Evolutionary conservation across 192 early-diverging fungal species (phyloP).

Genomic region (Dissophora ornata): DNA sequence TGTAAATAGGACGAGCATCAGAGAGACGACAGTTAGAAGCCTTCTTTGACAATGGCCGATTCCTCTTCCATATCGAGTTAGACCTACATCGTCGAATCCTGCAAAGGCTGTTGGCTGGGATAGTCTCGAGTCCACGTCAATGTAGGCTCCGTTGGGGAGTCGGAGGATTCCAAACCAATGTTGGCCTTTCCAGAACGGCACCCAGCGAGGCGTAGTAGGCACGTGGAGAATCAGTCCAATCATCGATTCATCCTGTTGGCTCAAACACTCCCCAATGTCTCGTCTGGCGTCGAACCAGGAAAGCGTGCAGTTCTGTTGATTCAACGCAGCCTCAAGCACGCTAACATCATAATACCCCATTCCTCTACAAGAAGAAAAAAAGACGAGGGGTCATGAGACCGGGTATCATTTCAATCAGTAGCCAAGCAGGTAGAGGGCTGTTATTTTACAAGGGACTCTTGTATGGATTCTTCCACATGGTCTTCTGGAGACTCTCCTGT

Average conservation of each 20-base stretch:
- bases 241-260: constrained; percentile 50
- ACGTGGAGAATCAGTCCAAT: constrained; percentile 46
- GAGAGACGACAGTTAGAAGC: not conserved
- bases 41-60: too few relatives aligned
- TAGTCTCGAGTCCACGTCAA: constrained; percentile 44
- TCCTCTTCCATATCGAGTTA: too few relatives aligned
- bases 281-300: constrained; percentile 47
- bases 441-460: constrained; percentile 48
- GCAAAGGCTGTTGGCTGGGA: constrained; percentile 31
- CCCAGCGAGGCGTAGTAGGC: constrained; percentile 34
- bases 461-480: constrained; percentile 52
- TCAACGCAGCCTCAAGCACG: constrained; percentile 47
- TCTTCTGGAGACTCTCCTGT: constrained; percentile 35
- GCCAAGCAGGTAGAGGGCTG: too few relatives aligned
- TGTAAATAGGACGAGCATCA: not conserved
- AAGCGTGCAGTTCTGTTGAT: constrained; percentile 35
- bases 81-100: constrained; percentile 47
- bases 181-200: constrained; percentile 49
- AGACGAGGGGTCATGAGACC: too few relatives aligned
- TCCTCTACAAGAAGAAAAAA: constrained; percentile 21
- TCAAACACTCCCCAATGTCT: constrained; percentile 37
- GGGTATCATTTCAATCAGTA: too few relatives aligned
- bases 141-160: constrained; percentile 36
- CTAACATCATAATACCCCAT: constrained; percentile 52
- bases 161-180: constrained; percentile 52